phyloP scores from a whole-genome alignment of 345 rosid genomes.

The Populus davidiana region DNA sequence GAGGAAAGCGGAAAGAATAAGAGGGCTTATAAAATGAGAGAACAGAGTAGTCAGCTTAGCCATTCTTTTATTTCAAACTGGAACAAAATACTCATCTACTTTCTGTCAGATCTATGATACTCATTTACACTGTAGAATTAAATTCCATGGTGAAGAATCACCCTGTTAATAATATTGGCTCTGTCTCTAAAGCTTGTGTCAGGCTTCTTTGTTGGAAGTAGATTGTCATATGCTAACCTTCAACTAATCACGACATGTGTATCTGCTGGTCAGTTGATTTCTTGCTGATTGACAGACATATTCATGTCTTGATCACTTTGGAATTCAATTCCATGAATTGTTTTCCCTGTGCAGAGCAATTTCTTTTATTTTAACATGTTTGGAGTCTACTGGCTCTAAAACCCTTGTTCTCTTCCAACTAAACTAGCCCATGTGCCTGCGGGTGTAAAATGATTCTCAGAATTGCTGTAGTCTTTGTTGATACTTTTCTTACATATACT shows the following conservation, averaged over 20 bases:
- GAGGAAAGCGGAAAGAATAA: not conserved
- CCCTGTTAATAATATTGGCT: not conserved
- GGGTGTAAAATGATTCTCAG: not conserved
- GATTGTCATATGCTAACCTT: not conserved
- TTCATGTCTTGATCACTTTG: not conserved
- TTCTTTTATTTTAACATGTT: not conserved
- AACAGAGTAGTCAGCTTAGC: not conserved
- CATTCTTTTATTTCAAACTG: not conserved
- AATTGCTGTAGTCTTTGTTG: not conserved
- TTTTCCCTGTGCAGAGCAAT: not conserved
- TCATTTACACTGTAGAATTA: not conserved
- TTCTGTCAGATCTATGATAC: not conserved
- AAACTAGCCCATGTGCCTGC: not conserved
- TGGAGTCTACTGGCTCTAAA: not conserved
- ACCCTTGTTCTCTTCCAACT: not conserved
- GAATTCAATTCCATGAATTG: not conserved
- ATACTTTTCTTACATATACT: not conserved
- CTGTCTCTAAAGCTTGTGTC: not conserved
- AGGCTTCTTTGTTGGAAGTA: not conserved
- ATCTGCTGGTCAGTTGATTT: not conserved
- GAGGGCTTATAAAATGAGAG: not conserved
- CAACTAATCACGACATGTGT: not conserved
- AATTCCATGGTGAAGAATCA: not conserved
- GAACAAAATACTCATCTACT: not conserved
- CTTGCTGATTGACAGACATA: not conserved